Base-by-base conservation (phyloP, 2,329 filamentous ascomycete species). In the Alternaria viburni region DNA sequence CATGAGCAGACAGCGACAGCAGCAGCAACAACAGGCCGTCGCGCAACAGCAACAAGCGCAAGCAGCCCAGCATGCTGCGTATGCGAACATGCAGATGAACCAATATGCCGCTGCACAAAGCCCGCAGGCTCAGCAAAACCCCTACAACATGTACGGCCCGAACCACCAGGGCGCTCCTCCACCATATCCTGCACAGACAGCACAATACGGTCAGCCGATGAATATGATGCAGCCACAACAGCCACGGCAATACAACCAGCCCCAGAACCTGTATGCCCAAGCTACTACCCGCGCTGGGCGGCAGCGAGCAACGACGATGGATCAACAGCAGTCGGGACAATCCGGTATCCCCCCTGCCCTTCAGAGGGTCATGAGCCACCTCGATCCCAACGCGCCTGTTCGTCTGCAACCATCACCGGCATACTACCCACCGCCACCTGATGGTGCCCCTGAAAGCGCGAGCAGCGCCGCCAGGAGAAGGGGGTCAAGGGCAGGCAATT, bases 301-400 rank as follows among this genome's bases (percentile, higher is more conserved):
- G 57, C 95, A 97, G 81, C 89, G 96, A 65, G 94, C 96, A 44
- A 96, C 94, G 47, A 99, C 96, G 4, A 96, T 98, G 91, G 96
- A 98, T 75, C 93, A 96, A 77, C 93, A 96, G 74, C 91, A 94
- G 75, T 94, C 91, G 65, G 94, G 94, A 73, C 91, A 94, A 74
- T 94, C 91, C 67, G 95, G 95, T 3, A 97, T 99, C 62, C 96
- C 96, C 6, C 90, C 92, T 13, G 90, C 94, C 4, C 93, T 99
- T 62, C 96, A 99, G 81, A 88, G 96, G 71, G 96, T 99, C 21
- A 96, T 96, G 45, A 97, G 93, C 77, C 95, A 98, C 80, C 87
- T 99, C 47, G 96, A 99, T 76, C 96, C 96, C 2, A 98, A 89
- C 72, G 92, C 94, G 64, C 96, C 96, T 0, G 98, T 99, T 74